Evolutionary conservation across 805 yeast genomes (phyloP).

Genomic region (Cyberlindnera euphorbiiphila): DNA sequence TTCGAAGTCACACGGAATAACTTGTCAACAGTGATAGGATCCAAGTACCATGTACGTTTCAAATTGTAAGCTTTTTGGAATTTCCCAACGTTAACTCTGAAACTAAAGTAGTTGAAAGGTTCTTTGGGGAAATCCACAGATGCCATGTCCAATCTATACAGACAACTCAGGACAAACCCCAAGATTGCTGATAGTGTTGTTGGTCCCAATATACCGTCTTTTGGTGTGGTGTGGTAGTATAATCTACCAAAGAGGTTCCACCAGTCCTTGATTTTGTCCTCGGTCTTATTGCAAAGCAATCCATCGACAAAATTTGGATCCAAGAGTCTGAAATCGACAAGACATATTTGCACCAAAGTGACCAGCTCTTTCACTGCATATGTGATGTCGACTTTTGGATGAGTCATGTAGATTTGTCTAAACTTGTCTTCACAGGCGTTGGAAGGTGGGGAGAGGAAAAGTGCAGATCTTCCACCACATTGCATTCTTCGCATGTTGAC

Average conservation of each 20-base stretch:
- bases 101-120: slow-evolving; percentile 71
- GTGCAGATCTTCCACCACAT: slow-evolving; percentile 83
- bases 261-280: slow-evolving; percentile 70
- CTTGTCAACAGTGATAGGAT: slow-evolving; percentile 49
- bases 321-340: slow-evolving; percentile 73
- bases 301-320: slow-evolving; percentile 79
- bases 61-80: slow-evolving; percentile 72
- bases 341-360: slow-evolving; percentile 65
- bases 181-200: slow-evolving; percentile 74
- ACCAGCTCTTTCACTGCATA: slow-evolving; percentile 52
- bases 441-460: slow-evolving; percentile 65
- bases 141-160: slow-evolving; percentile 59
- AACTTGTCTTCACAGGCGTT: slow-evolving; percentile 82
- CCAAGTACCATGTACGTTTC: slow-evolving; percentile 49
- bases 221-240: slow-evolving; percentile 34
- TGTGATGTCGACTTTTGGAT: slow-evolving; percentile 30
- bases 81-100: slow-evolving; percentile 61
- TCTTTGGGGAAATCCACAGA: slow-evolving; percentile 72
- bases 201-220: slow-evolving; percentile 56
- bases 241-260: slow-evolving; percentile 71
- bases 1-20: slow-evolving; percentile 46
- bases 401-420: slow-evolving; percentile 64
- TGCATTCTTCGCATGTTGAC: slow-evolving; percentile 70
- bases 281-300: slow-evolving; percentile 72
- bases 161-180: slow-evolving; percentile 69